Evolutionary conservation across 495 filamentous ascomycete species (phyloP).

Genomic region (Penicillium herquei): DNA sequence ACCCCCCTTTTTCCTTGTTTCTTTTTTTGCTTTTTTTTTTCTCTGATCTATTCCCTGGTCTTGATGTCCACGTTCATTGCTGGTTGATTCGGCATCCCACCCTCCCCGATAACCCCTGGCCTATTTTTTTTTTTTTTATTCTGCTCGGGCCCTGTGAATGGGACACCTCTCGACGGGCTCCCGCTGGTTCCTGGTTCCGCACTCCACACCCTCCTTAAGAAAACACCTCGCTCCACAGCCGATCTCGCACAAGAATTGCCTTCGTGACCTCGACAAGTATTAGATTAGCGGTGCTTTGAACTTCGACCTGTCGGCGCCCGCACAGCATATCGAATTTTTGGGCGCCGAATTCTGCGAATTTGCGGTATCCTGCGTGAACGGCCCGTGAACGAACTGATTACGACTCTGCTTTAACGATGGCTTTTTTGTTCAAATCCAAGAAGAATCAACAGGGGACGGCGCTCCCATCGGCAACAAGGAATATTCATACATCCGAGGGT

Average conservation of each 20-base stretch:
- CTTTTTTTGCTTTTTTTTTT: constrained; percentile 6
- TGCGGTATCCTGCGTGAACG: constrained; percentile 8
- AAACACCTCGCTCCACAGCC: constrained; percentile 16
- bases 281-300: background rate
- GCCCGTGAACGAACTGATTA: constrained; percentile 37
- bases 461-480: constrained; percentile 54
- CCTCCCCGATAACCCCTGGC: constrained; percentile 11
- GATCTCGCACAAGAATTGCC: background rate
- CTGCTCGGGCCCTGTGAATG: constrained; percentile 23
- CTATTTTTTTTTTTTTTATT: constrained; percentile 16
- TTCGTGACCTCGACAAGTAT: too few relatives aligned
- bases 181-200: constrained; percentile 28
- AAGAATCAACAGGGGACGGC: constrained; percentile 48
- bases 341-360: constrained; percentile 1
- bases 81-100: constrained; percentile 1
- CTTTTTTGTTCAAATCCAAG: constrained; percentile 64
- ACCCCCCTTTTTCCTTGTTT: background rate
- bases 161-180: constrained; percentile 22
- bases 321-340: constrained; percentile 13
- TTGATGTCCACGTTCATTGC: constrained; percentile 2
- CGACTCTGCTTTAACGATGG: constrained; percentile 50
- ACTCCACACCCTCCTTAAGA: constrained; percentile 24
- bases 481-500: constrained; percentile 51
- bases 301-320: constrained; percentile 10
- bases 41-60: constrained; percentile 9